These are phyloP conservation scores for Phaeotremella fagi DNA, from an alignment of 768 basidiomycete genomes.

Conservation along the genomic window DNA sequence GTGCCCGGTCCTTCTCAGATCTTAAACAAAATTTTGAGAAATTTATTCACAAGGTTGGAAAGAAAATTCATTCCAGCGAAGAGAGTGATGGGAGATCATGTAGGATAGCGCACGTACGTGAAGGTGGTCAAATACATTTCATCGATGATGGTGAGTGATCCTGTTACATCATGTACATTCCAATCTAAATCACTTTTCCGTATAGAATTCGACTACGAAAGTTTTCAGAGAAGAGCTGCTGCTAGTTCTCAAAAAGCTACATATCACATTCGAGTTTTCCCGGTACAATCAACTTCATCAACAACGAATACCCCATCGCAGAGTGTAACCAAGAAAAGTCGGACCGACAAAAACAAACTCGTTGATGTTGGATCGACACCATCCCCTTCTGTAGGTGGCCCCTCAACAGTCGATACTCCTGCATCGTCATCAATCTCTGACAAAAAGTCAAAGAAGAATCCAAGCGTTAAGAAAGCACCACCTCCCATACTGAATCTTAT, in stretches of 20 bases:
- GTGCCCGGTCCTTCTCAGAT: neutral
- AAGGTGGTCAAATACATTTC: constrained; percentile 18
- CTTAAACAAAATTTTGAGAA: neutral
- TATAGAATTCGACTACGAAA: constrained; percentile 8
- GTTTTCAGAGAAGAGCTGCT: constrained; percentile 1
- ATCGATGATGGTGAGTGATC: constrained; percentile 24
- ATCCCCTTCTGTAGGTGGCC: too few relatives aligned
- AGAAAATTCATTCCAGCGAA: constrained; percentile 1
- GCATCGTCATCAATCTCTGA: too few relatives aligned
- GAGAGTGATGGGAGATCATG: neutral
- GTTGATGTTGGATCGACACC: too few relatives aligned
- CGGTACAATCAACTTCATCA: neutral
- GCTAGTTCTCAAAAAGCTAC: neutral
- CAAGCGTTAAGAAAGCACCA: too few relatives aligned
- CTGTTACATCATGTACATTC: neutral
- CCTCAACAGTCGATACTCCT: too few relatives aligned
- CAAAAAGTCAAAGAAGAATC: too few relatives aligned
- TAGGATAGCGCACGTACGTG: constrained; percentile 21
- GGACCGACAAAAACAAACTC: too few relatives aligned
- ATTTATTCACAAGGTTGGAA: constrained; percentile 1
- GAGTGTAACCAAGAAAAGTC: too few relatives aligned
- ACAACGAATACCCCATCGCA: too few relatives aligned
- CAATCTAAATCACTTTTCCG: neutral
- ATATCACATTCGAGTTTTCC: neutral
- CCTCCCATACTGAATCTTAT: too few relatives aligned